Evolutionary conservation across 2,329 filamentous ascomycete genomes (phyloP), one percentile per base, ranked within the genome.

Genomic region (Nannizziopsis barbatae): DNA sequence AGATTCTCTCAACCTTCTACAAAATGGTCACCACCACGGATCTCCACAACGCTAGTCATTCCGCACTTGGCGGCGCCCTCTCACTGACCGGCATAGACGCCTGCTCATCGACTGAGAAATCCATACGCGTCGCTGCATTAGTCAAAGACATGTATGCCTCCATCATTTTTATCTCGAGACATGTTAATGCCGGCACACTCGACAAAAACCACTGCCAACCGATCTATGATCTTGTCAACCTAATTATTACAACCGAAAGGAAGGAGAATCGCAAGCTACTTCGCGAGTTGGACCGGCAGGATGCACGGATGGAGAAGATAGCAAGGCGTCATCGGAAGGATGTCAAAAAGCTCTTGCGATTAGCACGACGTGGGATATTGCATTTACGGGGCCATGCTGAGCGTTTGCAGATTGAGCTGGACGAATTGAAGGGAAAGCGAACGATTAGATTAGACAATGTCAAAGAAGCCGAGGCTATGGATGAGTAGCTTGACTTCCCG

Each of bases 91-190:
- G 55, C 7, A 32, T 63, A 2, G 52, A 56, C 22, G 39, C 18
- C 7, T 52, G 58, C 43, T 49, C 55, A 18, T 40, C 55, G 0
- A 3, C 11, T 3, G 40, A 50, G 8, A 65, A 64, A 50, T 48
- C 51, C 5, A 36, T 51, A 6, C 51, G 61, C 9, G 52, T 65
- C 32, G 14, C 44, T 9, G 55, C 59, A 9, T 54, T 66, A 42
- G 58, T 62, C 14, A 49, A 57, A 31, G 62, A 67, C 41, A 62
- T 67, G 37, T 49, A 54, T 14, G 54, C 55, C 0, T 57, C 56
- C 2, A 60, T 67, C 15, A 57, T 60, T 39, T 55, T 48, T 30
- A 60, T 67, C 42, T 55, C 56, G 11, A 53, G 56, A 12, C 57
- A 62, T 14, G 39, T 57, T 12, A 53, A 55, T n/a, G 50, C 50